Evolutionary conservation across 2,329 filamentous ascomycete genomes (phyloP).

Genomic region (Aspergillus aculeatus): DNA sequence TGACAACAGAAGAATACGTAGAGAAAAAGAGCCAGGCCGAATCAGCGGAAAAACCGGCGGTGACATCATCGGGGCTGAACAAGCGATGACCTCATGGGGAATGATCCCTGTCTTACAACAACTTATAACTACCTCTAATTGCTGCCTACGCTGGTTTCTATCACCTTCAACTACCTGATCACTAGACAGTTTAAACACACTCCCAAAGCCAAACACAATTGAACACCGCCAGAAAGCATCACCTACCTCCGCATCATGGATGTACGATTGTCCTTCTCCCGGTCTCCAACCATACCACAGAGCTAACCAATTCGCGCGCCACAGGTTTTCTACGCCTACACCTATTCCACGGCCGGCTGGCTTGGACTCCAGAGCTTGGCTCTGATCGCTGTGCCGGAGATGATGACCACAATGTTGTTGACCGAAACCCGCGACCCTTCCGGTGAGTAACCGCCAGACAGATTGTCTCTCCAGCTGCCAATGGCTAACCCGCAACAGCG

Average conservation of each 20-base stretch:
- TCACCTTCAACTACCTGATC: background rate
- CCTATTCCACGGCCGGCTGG: constrained; percentile 47
- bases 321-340: constrained; percentile 47
- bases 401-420: constrained; percentile 60
- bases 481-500: constrained; percentile 37
- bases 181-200: background rate
- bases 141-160: background rate
- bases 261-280: constrained; percentile 12
- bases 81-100: constrained; percentile 6
- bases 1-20: background rate
- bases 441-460: constrained; percentile 40
- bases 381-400: constrained; percentile 59
- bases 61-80: constrained; percentile 6
- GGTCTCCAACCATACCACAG: background rate
- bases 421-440: constrained; percentile 57
- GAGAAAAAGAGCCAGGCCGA: background rate
- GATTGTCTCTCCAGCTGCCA: background rate
- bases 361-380: constrained; percentile 49
- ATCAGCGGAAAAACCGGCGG: background rate
- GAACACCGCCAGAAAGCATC: background rate
- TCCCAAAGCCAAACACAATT: background rate
- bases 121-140: background rate
- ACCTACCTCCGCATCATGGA: constrained; percentile 16
- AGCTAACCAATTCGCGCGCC: constrained; percentile 6
- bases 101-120: background rate